A percentile compares a stretch with the other conserved stretches of the same genome.
phyloP scores from a whole-genome alignment of 169 alveolate species.

The Plasmodium berghei region DNA sequence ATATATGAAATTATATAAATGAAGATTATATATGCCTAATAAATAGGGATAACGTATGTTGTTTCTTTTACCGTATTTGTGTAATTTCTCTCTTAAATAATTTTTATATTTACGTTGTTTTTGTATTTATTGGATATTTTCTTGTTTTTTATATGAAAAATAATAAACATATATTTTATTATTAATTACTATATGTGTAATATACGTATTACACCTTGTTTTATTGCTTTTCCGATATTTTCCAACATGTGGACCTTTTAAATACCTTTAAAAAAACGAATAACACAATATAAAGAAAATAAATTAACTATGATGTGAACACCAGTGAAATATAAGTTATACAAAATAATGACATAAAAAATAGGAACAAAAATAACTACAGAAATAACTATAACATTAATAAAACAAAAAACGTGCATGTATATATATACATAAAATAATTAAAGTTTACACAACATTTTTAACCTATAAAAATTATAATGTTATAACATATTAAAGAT shows the following conservation, averaged over 20 bases:
- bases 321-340: constrained; percentile 20
- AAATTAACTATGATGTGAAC: constrained; percentile 42
- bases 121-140: constrained; percentile 7
- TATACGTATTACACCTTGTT: background rate
- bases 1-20: too few species aligned
- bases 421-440: background rate
- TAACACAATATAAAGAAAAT: constrained; percentile 1
- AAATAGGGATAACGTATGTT: too few species aligned
- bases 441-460: background rate
- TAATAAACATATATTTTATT: background rate
- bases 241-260: constrained; percentile 20
- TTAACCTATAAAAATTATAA: constrained; percentile 8
- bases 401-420: background rate
- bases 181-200: constrained; percentile 2
- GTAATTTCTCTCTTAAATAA: too few species aligned
- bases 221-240: constrained; percentile 11
- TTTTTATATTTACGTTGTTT: constrained; percentile 4
- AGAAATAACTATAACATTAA: background rate
- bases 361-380: background rate
- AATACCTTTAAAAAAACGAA: constrained; percentile 7
- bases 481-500: constrained; percentile 23
- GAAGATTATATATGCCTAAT: too few species aligned
- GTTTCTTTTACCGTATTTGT: too few species aligned
- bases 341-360: background rate
- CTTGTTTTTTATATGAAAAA: constrained; percentile 3